Base-by-base conservation (phyloP, 441 rosid species). In the Metrosideros polymorpha region DNA sequence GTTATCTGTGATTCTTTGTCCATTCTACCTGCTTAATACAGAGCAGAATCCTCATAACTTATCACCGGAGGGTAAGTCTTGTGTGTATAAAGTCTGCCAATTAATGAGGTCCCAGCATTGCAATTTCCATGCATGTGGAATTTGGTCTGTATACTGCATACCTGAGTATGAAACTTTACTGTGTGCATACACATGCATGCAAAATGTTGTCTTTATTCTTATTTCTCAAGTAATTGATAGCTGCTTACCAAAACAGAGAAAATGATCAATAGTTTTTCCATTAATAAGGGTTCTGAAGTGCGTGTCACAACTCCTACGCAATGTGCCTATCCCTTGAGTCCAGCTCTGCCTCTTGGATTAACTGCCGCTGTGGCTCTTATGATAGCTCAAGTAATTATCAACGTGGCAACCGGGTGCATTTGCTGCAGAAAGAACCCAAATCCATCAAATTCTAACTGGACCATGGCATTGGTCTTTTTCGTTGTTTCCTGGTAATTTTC, bases 271-370 rank as follows among this genome's bases (percentile, higher is more conserved):
- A 22, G 25, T 24, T 22, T 19, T 83, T 51, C 45, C 57, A 51
- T 83, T 83, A 15, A 83, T 83, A 90, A 97, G 99, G 98, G 91
- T 88, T 94, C 94, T 29, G 91, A 97, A 71, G 94, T 95, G 87
- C 91, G 82, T 30, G 77, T 91, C 89, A 71, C 83, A 29, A 63
- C 92, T 82, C 79, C 91, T 18, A 89, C 91, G 27, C 91, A 89
- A 85, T 97, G 99, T 90, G 90, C 93, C 30, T 96, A 94, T 89
- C 93, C 96, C 59, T 90, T 93, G 87, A 96, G 94, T 89, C 96
- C 98, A 79, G 99, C 99, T 76, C 90, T 90, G 39, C 89, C 90
- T 61, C 96, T 95, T 89, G 99, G 99, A 43, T 89, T 96, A 87
- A 91, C 95, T 79, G 92, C 99, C 25, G 96, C 99, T 18, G 83